Evolutionary conservation across 768 basidiomycete species (phyloP).

Genomic region (Tulasnella sp.): DNA sequence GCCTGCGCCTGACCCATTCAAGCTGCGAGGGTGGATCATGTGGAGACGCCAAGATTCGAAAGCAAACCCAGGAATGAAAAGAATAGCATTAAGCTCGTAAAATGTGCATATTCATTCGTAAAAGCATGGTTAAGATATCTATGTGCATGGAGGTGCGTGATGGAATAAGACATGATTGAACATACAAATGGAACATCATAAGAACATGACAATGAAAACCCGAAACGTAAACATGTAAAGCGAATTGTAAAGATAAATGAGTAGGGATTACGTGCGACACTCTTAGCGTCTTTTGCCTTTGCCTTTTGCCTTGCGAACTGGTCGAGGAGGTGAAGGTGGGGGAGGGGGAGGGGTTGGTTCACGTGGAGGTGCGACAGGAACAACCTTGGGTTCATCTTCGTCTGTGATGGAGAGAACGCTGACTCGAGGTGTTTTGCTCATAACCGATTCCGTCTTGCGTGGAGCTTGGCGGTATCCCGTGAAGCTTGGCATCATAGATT

Average conservation of each 20-base stretch:
- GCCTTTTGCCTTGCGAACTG: not conserved
- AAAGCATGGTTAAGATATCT: not conserved
- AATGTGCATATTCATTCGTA: not conserved
- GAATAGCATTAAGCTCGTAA: not conserved
- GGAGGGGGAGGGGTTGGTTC: not conserved
- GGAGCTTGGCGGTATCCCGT: not conserved
- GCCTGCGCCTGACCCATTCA: too few species aligned
- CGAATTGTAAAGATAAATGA: not conserved
- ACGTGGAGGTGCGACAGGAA: not conserved
- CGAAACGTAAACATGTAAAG: not conserved
- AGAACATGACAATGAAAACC: not conserved
- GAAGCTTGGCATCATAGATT: not conserved
- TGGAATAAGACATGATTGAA: not conserved
- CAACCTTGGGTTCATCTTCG: constrained; percentile 4
- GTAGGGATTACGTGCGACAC: not conserved
- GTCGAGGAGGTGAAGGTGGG: not conserved
- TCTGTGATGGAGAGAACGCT: constrained; percentile 13
- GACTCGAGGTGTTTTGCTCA: constrained; percentile 1
- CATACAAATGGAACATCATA: constrained; percentile 1
- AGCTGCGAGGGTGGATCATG: too few species aligned
- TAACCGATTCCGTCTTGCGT: not conserved
- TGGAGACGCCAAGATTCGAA: too few species aligned
- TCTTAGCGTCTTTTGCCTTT: not conserved
- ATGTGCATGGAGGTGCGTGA: not conserved
- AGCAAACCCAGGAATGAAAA: not conserved